Evolutionary conservation across 2,329 filamentous ascomycete genomes (phyloP), one percentile per base, ranked within the genome.

Genomic region (Hypoxylon rubiginosum): DNA sequence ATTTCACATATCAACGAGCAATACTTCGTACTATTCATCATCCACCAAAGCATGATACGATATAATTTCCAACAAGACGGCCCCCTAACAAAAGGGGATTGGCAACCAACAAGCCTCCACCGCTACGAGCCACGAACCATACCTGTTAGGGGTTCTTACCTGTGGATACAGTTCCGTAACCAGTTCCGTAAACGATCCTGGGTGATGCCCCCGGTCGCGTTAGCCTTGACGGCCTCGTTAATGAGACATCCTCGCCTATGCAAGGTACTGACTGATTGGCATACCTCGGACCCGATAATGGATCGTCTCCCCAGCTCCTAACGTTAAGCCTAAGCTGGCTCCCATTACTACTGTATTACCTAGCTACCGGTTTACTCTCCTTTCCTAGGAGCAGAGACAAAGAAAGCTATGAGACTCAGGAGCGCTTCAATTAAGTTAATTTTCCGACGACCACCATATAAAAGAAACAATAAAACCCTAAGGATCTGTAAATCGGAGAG

Each of bases 111-210:
- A 56, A 50, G 61, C 61, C 66, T 66, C 62, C 58, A 54, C 62
- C 41, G 51, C 55, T 63, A 62, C 34, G 55, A 60, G 48, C 59
- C 55, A 56, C 46, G 59, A 63, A 49, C 59, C 56, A 66, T 66
- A 57, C 58, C 48, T 13, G 30, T 54, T 66, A 54, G 26, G 46
- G 55, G 50, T 3, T 32, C 54, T 30, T 46, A 50, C 51, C 32
- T 53, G 51, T 55, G 55, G 62, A 54, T 60, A 66, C 59, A 66
- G 51, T 60, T 54, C 58, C 51, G 58, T n/a, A 60, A 57, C 62
- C 59, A 66, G 51, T 60, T 54, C 58, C 51, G 58, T n/a, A 60
- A 57, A 54, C 24, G 46, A 53, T 26, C 4, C 46, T 59, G 51
- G 50, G 28, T 30, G 50, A 5, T 7, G 28, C 28, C 34, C 34